These are phyloP conservation scores for Cercophora scortea DNA, from an alignment of 495 filamentous ascomycete genomes.

Conservation along the genomic window DNA sequence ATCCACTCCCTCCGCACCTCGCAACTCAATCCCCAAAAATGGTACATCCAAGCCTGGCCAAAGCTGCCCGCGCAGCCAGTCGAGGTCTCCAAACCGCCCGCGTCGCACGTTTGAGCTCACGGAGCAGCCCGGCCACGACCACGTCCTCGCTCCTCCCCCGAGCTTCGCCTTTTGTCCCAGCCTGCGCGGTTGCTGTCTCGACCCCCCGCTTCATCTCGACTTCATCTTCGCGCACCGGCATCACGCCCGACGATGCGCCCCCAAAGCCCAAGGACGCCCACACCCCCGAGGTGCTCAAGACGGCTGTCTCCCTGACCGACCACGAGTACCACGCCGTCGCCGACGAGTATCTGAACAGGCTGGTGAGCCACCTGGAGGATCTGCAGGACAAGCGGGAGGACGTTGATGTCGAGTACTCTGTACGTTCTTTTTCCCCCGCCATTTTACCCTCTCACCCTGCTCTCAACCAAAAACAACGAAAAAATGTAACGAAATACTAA, in stretches of 20 bases:
- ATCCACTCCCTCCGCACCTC: not conserved
- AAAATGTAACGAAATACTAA: not conserved
- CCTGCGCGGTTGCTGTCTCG: not conserved
- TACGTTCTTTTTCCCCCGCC: slow-evolving; percentile 24
- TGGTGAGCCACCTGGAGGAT: slow-evolving; percentile 57
- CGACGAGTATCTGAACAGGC: slow-evolving; percentile 46
- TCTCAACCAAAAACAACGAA: not conserved
- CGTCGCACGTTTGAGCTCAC: not conserved
- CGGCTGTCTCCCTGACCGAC: slow-evolving; percentile 27
- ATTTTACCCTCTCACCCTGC: not conserved
- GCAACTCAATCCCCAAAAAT: slow-evolving; percentile 12
- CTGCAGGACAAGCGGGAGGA: slow-evolving; percentile 54
- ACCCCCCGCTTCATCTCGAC: slow-evolving; percentile 8
- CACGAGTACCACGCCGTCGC: slow-evolving; percentile 40
- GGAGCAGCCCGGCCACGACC: slow-evolving; percentile 3
- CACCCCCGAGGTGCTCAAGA: slow-evolving; percentile 11
- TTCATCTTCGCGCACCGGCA: slow-evolving; percentile 13
- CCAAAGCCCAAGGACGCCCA: slow-evolving; percentile 11
- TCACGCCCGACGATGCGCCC: slow-evolving; percentile 24
- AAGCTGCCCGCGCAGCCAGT: slow-evolving; percentile 15
- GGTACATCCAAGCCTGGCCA: slow-evolving; percentile 17
- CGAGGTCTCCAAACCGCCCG: slow-evolving; percentile 9
- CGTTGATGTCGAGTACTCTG: slow-evolving; percentile 59
- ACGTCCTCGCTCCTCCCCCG: not conserved
- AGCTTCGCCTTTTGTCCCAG: not conserved